A percentile compares a stretch with the other conserved stretches of the same genome.
Evolutionary conservation across 2,329 filamentous ascomycete species (phyloP).

Genomic region (Aureobasidium namibiae): DNA sequence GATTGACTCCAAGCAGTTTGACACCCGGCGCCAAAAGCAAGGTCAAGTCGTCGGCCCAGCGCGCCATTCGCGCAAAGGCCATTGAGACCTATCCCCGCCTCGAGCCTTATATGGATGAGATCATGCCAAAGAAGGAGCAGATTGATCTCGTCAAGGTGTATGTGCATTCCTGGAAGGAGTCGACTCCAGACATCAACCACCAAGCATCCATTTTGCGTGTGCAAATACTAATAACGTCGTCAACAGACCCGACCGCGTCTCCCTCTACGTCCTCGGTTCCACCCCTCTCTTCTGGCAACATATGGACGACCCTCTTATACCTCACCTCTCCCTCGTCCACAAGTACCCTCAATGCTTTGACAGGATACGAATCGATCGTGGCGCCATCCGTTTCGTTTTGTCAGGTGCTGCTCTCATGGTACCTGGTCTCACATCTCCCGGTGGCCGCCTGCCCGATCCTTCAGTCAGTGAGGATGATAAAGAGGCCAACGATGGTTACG

Average conservation of each 20-base stretch:
- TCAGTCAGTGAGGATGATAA: constrained; percentile 29
- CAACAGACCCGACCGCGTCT: constrained; percentile 68
- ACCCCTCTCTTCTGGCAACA: constrained; percentile 89
- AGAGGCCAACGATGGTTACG: constrained; percentile 38
- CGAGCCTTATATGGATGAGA: constrained; percentile 80
- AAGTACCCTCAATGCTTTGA: constrained; percentile 79
- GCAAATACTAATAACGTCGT: not conserved
- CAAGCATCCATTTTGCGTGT: not conserved
- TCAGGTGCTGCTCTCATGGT: constrained; percentile 94
- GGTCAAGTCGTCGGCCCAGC: constrained; percentile 93
- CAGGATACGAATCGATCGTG: constrained; percentile 81
- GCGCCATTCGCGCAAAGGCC: constrained; percentile 73
- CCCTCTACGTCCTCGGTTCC: constrained; percentile 73
- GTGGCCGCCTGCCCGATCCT: constrained; percentile 65
- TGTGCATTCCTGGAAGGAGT: constrained; percentile 14
- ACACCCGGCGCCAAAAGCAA: constrained; percentile 77
- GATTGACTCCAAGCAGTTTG: constrained; percentile 46
- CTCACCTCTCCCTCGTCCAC: constrained; percentile 84
- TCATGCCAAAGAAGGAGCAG: constrained; percentile 90
- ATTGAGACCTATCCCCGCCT: constrained; percentile 79
- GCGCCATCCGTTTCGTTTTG: constrained; percentile 93
- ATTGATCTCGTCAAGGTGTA: constrained; percentile 83
- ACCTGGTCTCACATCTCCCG: constrained; percentile 76
- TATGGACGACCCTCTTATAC: constrained; percentile 66
- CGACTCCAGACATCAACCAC: not conserved